Percentiles rank a stretch among this genome's conserved stretches.
Conservation (phyloP, 148 eudicot genomes). For the Suaeda aralocaspica region DNA sequence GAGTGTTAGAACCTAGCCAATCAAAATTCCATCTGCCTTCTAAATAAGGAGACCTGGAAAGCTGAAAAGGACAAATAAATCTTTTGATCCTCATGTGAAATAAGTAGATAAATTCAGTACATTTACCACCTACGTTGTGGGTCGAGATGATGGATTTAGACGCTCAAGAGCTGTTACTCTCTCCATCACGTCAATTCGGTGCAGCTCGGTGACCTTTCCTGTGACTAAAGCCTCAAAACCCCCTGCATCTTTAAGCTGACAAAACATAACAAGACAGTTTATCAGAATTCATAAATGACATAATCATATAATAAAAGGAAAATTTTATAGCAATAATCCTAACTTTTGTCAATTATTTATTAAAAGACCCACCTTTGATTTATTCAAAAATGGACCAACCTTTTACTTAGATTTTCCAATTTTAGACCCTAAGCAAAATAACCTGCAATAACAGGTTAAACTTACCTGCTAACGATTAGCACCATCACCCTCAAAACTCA, state of each 20-base stretch:
- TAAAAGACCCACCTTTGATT: no score
- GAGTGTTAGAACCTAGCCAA: constrained; percentile 80
- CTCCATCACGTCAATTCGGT: constrained; percentile 82
- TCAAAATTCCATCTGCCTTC: constrained; percentile 91
- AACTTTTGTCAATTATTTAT: no score
- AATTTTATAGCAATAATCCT: neutral
- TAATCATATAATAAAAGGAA: neutral
- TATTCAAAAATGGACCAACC: no score
- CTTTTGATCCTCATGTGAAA: constrained; percentile 20
- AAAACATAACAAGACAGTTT: constrained; percentile 13
- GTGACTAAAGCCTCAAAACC: constrained; percentile 72
- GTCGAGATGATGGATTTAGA: constrained; percentile 90
- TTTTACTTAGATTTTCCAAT: no score
- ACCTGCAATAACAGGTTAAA: no score
- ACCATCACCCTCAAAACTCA: no score
- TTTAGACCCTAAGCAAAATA: no score
- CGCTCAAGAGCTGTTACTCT: constrained; percentile 81
- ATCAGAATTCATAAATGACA: neutral
- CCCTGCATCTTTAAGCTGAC: constrained; percentile 82
- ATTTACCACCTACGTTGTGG: constrained; percentile 84
- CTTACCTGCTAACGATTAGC: no score
- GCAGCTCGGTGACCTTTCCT: constrained; percentile 71
- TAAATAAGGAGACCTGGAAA: constrained; percentile 85
- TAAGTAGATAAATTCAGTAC: constrained; percentile 11
- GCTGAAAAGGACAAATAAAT: constrained; percentile 43